Evolutionary conservation across 1,284 basidiomycete genomes (phyloP), one percentile per base, ranked within the genome.

Genomic region (Fomitopsis schrenkii): DNA sequence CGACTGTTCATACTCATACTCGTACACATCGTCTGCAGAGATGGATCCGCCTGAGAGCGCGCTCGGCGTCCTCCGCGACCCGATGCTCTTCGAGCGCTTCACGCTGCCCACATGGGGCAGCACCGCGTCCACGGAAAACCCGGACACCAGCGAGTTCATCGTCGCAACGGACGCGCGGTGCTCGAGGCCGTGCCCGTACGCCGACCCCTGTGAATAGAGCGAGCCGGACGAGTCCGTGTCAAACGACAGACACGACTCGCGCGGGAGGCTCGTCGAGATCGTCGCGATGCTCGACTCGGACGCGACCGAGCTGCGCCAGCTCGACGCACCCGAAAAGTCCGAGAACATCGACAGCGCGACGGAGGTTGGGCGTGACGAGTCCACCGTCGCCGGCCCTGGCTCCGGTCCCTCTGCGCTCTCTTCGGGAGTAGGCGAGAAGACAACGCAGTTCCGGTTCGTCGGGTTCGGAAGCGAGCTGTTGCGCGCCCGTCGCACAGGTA

Each of bases 81-180:
- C 67, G 60, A 64, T 72, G n/a, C 52, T 54, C 52, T 38, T 38
- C 35, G 52, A 38, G 52, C 52, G 52, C 35, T 54, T 38, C 33
- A 40, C 48, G 48, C 48, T 50, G 28, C 48, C 33, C 12, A 44
- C 61, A 15, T 59, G 19, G 14, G 81, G 80, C 46, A 85, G 73
- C 54, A 87, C 75, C 5, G 81, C 84, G 54, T 88, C 83, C 7
- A 81, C 79, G 1, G 85, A 85, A 33, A 79, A 72, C 48, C 81
- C 79, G 0, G 85, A 84, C 74, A 83, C 75, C 64, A 86, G 72
- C 1, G 87, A 87, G 54, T 81, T 81, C 63, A 90, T 76, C 62
- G 85, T 89, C 52, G 76, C 78, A 59, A 84, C 77, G 5, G 86
- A 87, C 50, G 77, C 76, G 30, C 55, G 58, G 35, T 17, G 59